Percentiles rank a stretch among this genome's conserved stretches.
Conservation (phyloP, 192 early-diverging fungal genomes). For the Cladochytrium replicatum region DNA sequence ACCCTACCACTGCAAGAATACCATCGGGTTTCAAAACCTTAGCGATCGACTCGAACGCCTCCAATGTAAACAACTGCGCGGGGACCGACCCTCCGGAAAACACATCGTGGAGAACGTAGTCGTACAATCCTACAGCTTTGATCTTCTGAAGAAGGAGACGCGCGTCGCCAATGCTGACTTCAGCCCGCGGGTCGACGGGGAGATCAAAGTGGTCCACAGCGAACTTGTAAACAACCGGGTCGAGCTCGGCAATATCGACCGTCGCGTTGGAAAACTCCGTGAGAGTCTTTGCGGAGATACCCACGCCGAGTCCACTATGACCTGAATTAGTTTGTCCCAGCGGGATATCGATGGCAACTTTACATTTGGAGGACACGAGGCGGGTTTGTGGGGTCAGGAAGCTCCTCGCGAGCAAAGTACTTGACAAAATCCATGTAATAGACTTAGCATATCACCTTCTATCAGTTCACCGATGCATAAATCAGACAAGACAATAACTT, state of each 20-base stretch:
- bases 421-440: not conserved
- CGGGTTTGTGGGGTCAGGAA: too few species aligned
- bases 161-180: slow-evolving; percentile 67
- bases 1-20: slow-evolving; percentile 58
- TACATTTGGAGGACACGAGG: too few species aligned
- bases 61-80: slow-evolving; percentile 57
- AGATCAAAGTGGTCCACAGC: slow-evolving; percentile 64
- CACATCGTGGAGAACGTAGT: slow-evolving; percentile 87
- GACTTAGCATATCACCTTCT: not conserved
- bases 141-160: slow-evolving; percentile 55
- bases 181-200: slow-evolving; percentile 28
- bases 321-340: too few species aligned
- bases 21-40: slow-evolving; percentile 65
- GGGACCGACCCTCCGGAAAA: slow-evolving; percentile 84
- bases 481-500: too few species aligned
- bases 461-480: not conserved
- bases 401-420: not conserved
- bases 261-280: slow-evolving; percentile 40
- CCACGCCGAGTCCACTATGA: slow-evolving; percentile 67
- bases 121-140: slow-evolving; percentile 39
- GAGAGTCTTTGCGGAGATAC: slow-evolving; percentile 60
- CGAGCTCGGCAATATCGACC: slow-evolving; percentile 79
- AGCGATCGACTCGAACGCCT: slow-evolving; percentile 53
- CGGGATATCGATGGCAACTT: not conserved
- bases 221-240: slow-evolving; percentile 59